Percentiles rank a stretch among this genome's conserved stretches.
Evolutionary conservation across 306 rosid genomes (phyloP).

Genomic region (Potentilla sterilis): DNA sequence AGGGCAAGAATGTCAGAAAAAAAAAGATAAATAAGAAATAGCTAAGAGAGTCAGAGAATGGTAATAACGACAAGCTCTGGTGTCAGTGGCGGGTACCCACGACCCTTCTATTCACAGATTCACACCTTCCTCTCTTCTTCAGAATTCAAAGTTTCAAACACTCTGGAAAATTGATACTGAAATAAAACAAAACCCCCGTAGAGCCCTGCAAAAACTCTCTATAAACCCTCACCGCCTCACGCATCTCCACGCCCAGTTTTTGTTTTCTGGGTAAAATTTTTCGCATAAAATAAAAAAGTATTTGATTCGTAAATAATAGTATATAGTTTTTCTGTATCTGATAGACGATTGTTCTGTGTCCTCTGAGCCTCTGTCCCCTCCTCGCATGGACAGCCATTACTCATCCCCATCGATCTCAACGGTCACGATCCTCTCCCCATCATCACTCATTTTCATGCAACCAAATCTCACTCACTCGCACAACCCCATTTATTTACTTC

Average conservation of each 20-base stretch:
- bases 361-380: slow-evolving; percentile 34
- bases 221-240: slow-evolving; percentile 38
- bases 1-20: too few species aligned
- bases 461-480: slow-evolving; percentile 13
- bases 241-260: slow-evolving; percentile 40
- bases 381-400: slow-evolving; percentile 50
- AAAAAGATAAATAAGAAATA: too few species aligned
- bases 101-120: slow-evolving; percentile 21
- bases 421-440: slow-evolving; percentile 35
- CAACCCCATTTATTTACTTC: neutral
- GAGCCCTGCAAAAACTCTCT: neutral
- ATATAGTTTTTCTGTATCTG: neutral
- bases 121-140: slow-evolving; percentile 6
- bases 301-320: neutral
- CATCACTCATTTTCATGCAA: slow-evolving; percentile 43
- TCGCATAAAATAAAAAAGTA: neutral
- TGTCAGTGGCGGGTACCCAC: slow-evolving; percentile 57
- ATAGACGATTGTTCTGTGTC: slow-evolving; percentile 17
- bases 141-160: neutral
- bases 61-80: slow-evolving; percentile 45
- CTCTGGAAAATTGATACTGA: neutral
- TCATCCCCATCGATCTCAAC: slow-evolving; percentile 42
- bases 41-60: slow-evolving; percentile 7
- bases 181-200: slow-evolving; percentile 11
- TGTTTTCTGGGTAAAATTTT: neutral